Evolutionary conservation across 163 green algal genomes (phyloP).

Genomic region (Volvox carteri): DNA sequence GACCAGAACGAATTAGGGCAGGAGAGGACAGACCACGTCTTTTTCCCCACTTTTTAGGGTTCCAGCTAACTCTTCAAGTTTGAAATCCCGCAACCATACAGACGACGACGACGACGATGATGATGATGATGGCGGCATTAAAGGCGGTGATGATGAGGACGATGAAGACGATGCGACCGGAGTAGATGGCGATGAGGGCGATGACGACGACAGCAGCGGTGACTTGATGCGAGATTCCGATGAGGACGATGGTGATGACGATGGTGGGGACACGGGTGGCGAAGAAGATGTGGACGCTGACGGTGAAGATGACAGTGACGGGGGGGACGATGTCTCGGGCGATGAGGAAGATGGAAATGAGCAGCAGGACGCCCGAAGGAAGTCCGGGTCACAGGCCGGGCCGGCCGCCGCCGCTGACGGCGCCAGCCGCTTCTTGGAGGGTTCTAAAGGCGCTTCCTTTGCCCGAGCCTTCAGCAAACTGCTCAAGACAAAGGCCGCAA

Average conservation of each 20-base stretch:
- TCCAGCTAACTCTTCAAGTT: too few relatives aligned
- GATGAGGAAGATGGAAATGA: slow-evolving; percentile 45
- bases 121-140: too few relatives aligned
- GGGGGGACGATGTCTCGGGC: neutral
- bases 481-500: slow-evolving; percentile 63
- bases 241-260: neutral
- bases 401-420: neutral
- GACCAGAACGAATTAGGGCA: too few relatives aligned
- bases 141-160: too few relatives aligned
- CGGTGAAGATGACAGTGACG: slow-evolving; percentile 1
- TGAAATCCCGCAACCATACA: too few relatives aligned
- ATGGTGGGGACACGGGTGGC: neutral
- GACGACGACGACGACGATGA: too few relatives aligned
- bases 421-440: slow-evolving; percentile 63
- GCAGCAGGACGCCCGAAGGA: slow-evolving; percentile 4
- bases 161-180: too few relatives aligned
- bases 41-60: too few relatives aligned
- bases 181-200: too few relatives aligned
- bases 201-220: too few relatives aligned
- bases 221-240: slow-evolving; percentile 8
- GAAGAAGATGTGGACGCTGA: neutral
- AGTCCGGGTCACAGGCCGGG: slow-evolving; percentile 16
- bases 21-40: too few relatives aligned
- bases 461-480: slow-evolving; percentile 83
- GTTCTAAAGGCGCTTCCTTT: slow-evolving; percentile 77